Conservation (phyloP, 345 rosid species). For the Rubroshorea leprosula region DNA sequence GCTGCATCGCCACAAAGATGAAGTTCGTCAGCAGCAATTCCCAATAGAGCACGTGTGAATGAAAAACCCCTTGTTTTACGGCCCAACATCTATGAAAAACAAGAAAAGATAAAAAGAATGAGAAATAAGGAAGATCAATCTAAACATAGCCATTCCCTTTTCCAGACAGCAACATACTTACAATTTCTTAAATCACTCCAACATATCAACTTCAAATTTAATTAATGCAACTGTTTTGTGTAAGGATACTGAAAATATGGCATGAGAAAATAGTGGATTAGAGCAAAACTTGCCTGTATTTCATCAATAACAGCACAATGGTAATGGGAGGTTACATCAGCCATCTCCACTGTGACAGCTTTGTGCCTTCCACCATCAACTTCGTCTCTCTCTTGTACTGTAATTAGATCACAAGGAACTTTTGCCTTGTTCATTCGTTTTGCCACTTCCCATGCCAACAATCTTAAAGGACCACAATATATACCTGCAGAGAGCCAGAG, state of each 20-base stretch:
- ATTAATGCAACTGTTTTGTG: not conserved
- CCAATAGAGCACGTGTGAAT: no score
- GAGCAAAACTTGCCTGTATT: constrained; percentile 54
- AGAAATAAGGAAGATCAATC: no score
- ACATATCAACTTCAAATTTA: not conserved
- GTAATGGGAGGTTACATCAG: constrained; percentile 57
- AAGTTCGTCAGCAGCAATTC: no score
- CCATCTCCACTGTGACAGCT: constrained; percentile 97
- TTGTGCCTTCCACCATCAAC: constrained; percentile 86
- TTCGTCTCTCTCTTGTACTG: constrained; percentile 87
- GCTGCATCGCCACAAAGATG: no score
- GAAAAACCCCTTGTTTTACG: no score
- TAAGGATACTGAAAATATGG: constrained; percentile 1
- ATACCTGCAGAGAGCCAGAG: constrained; percentile 54
- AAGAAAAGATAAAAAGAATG: no score
- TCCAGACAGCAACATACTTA: not conserved
- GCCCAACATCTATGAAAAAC: no score
- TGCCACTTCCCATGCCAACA: constrained; percentile 96
- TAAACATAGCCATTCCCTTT: not conserved
- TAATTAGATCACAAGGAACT: constrained; percentile 82
- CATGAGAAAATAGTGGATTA: not conserved
- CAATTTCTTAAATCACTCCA: not conserved
- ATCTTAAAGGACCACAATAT: constrained; percentile 94
- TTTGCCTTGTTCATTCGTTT: constrained; percentile 75
- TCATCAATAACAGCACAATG: constrained; percentile 85